These are phyloP conservation scores for Actinomortierella ambigua DNA, from an alignment of 371 early-diverging fungal species.

Conservation along the genomic window DNA sequence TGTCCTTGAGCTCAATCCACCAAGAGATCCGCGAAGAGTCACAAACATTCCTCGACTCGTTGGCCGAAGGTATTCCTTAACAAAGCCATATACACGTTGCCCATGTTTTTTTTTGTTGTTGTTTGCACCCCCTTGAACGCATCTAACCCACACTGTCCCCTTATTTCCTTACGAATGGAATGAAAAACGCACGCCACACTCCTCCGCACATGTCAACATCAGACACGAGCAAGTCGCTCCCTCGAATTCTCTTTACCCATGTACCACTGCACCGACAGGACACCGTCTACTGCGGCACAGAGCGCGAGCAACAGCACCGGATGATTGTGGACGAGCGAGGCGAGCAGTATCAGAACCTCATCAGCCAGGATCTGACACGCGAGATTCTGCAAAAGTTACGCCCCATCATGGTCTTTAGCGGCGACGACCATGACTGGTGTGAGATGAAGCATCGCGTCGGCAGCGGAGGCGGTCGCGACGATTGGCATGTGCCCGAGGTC, in stretches of 20 bases:
- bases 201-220: no score
- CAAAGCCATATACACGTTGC: no score
- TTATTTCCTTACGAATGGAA: no score
- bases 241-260: constrained; percentile 77
- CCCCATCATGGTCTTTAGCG: constrained; percentile 81
- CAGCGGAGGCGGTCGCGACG: constrained; percentile 1
- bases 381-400: constrained; percentile 63
- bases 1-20: constrained; percentile 66
- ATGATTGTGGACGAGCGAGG: constrained; percentile 61
- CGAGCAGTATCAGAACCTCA: constrained; percentile 88
- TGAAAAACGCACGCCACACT: no score
- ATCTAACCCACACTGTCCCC: no score
- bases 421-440: constrained; percentile 95
- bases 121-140: no score
- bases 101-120: no score
- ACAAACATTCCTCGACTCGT: constrained; percentile 46
- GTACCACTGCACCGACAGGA: constrained; percentile 79
- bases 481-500: constrained; percentile 31
- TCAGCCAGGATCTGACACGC: constrained; percentile 56
- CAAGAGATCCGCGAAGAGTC: constrained; percentile 53
- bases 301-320: constrained; percentile 50
- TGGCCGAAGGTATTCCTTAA: constrained; percentile 37
- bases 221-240: constrained; percentile 8
- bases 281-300: constrained; percentile 70
- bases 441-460: constrained; percentile 50